Base-by-base conservation (phyloP, 371 early-diverging fungal species). In the Coemansia sp. region DNA sequence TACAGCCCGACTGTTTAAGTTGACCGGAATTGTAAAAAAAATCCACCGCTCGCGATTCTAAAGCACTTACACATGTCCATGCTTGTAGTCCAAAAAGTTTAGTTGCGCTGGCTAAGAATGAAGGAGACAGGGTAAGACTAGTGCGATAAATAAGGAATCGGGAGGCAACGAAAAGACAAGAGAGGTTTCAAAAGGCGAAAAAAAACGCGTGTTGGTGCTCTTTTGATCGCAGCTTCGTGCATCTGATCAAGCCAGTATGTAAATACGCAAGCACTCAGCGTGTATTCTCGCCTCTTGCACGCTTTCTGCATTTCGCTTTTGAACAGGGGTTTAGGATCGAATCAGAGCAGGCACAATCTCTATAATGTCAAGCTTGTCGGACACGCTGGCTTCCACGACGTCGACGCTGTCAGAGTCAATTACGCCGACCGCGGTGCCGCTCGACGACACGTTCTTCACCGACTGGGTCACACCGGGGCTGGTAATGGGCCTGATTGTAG, bases 381-480 rank as follows among this genome's bases (percentile, higher is more conserved):
- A 35, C 6, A 64, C 57, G 49, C 35, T 53, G 20, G 38, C 45
- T 30, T 35, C 51, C 20, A 40, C 56, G 7, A 39, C 59, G 10
- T 34, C 61, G 2, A 41, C 36, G 48, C 34, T 47, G 2, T 16
- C 51, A 7, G 56, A 48, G 55, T 38, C 58, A 9, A n/a, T 34
- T 4, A 30, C 36, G 9, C 50, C 65, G 2, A 59, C 65, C 11
- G 51, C 35, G 50, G 55, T 31, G n/a, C 69, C 75, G 10, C 56
- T 69, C 43, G 75, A 67, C 43, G 67, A 76, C 61, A 71, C 72
- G 8, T 57, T 71, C 20, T 76, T 76, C 42, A 72, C 72, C 8
- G 67, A 63, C 75, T 76, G 76, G 76, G 70, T 76, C 14, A 76
- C 76, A 10, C 76, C 76, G 0, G 76, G 76, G 16, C 74, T 76